Evolutionary conservation across 1,284 basidiomycete species (phyloP).

Genomic region (Xerocomus nothofagi): DNA sequence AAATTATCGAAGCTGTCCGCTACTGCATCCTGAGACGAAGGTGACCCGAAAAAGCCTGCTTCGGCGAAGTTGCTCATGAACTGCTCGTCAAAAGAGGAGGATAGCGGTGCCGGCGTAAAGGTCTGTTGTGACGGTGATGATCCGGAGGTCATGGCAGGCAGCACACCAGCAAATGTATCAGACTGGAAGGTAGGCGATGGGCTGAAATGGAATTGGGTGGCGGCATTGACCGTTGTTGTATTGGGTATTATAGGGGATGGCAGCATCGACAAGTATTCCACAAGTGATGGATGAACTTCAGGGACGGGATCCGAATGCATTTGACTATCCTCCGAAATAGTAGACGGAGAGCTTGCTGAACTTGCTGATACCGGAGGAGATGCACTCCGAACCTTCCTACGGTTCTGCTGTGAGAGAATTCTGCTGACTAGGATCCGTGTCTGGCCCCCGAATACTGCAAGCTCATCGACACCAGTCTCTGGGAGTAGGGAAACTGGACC

Average conservation of each 20-base stretch:
- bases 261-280: conserved; percentile 45
- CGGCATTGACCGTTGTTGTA: conserved; percentile 8
- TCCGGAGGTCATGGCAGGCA: conserved; percentile 11
- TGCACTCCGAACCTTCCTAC: conserved; percentile 18
- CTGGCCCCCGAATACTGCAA: conserved; percentile 66
- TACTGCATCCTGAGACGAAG: conserved; percentile 1
- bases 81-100: conserved; percentile 21
- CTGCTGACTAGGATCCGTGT: conserved; percentile 57
- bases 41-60: conserved; percentile 14
- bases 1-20: conserved; percentile 22
- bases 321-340: conserved; percentile 30
- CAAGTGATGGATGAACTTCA: conserved; percentile 60
- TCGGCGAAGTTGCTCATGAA: conserved; percentile 20
- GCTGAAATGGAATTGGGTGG: conserved; percentile 18
- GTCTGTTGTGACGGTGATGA: conserved; percentile 12
- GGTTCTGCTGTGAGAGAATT: conserved; percentile 40
- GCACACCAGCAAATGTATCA: conserved; percentile 1
- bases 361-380: conserved; percentile 21
- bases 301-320: conserved; percentile 33
- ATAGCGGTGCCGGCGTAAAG: conserved; percentile 8
- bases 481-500: conserved; percentile 37
- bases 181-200: conserved; percentile 15
- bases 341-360: conserved; percentile 28
- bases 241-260: conserved; percentile 30
- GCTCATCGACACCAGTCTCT: conserved; percentile 57